Base-by-base conservation (phyloP, 768 basidiomycete genomes). In the Mycena rebaudengoi region DNA sequence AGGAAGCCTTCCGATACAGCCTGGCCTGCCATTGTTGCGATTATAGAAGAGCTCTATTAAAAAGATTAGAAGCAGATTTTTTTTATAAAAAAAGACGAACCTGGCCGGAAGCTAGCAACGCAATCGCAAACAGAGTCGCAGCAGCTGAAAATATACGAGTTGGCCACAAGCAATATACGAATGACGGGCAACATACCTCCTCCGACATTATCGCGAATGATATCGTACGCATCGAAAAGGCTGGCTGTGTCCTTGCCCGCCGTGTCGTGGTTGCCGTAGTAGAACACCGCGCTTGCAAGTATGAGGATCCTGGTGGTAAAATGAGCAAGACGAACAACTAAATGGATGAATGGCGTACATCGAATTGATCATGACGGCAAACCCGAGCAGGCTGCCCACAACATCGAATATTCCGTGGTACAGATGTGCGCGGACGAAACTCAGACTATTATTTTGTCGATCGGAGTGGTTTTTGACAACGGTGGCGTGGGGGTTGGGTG, bases 1-100 rank as follows among this genome's bases (percentile, higher is more conserved):
- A 97, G 82, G 76, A 96, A 95, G 0, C 96, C 95, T 76, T 98
- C 95, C 0, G 89, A 89, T 37, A 98, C 90, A 21, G 93, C 90
- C 76, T 98, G 96, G 0, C 95, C 95, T 1, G 94, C 91, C 13
- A 97, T 84, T 0, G 95, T 98, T 11, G 94, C 95, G 4, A 97
- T 91, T 50, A 98, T 85, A 8, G 91, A 92, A 0, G 96, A 92
- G 66, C 92, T 92, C 82, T 86, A 35, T 25, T 20, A 21, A 50
- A 52, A 28, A 43, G 30, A 23, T 35, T 39, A 13, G 16, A 43
- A 49, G 14, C 18, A 55, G 18, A 59, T 50, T 20, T 5, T 43
- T 14, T 20, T 6, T 18, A 55, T 35, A 18, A n/a, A 23, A 13
- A 26, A 35, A 21, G 6, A 56, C 69, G 26, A 70, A 82, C 83